A percentile compares a stretch with the other conserved stretches of the same genome.
Evolutionary conservation across 2,329 filamentous ascomycete species (phyloP).

Genomic region (Trichocomaceae sp.): DNA sequence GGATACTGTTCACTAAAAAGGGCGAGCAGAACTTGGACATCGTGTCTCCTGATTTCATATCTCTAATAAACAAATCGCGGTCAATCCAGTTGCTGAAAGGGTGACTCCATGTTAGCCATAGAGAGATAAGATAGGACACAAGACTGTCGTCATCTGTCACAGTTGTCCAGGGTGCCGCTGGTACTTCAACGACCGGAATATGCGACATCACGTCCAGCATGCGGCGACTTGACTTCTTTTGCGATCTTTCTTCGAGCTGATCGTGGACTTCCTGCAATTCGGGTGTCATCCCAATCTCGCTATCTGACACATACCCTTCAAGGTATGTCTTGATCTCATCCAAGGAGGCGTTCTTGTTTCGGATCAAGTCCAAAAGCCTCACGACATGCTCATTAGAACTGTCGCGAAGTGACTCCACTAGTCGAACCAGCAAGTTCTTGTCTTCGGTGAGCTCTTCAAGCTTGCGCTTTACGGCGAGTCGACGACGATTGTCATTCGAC

Average conservation of each 20-base stretch:
- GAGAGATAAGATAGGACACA: constrained; percentile 11
- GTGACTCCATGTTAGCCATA: constrained; percentile 28
- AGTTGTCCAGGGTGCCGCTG: constrained; percentile 11
- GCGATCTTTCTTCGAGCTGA: constrained; percentile 1
- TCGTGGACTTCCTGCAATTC: constrained; percentile 8
- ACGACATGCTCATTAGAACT: constrained; percentile 11
- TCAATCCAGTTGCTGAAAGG: constrained; percentile 28
- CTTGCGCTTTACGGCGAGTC: constrained; percentile 20
- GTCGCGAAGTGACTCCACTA: constrained; percentile 19
- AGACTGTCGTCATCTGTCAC: constrained; percentile 11
- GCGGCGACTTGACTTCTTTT: constrained; percentile 6
- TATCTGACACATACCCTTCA: constrained; percentile 1
- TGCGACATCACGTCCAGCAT: constrained; percentile 11
- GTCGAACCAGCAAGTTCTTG: constrained; percentile 17
- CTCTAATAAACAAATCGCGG: constrained; percentile 28
- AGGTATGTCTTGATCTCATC: constrained; percentile 10
- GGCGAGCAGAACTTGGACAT: constrained; percentile 28
- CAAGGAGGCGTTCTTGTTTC: constrained; percentile 1
- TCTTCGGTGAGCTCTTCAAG: constrained; percentile 20
- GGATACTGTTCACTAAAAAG: constrained; percentile 30
- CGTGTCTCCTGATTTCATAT: constrained; percentile 27
- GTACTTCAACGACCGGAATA: constrained; percentile 10
- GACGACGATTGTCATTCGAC: constrained; percentile 20
- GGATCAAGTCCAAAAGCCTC: constrained; percentile 9
- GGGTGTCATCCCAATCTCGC: constrained; percentile 4